Base-by-base conservation (phyloP, 1,139 yeast genomes). In the Wickerhamomyces sp. region DNA sequence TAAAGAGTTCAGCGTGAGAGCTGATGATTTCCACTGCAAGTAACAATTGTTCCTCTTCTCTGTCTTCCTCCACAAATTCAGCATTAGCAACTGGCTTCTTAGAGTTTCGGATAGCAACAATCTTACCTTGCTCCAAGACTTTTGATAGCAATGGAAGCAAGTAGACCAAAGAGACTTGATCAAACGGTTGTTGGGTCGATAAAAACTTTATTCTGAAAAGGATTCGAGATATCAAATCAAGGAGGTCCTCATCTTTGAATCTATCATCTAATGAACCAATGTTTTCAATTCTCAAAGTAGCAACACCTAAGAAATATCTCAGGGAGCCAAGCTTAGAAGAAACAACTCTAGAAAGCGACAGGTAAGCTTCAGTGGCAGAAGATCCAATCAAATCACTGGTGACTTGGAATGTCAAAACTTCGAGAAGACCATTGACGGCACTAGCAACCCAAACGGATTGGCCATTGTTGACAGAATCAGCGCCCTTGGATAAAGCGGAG, bases 41-140 rank as follows among this genome's bases (percentile, higher is more conserved):
- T 38, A 85, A 61, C 31, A 87, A 62, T 47, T 86, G 94, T 56
- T 89, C 97, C 56, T 89, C 97, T 51, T 83, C 85, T 19, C 83
- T 84, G 42, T 85, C 94, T 53, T 84, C 93, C 42, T 81, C 82
- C 23, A 68, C 75, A 62, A 74, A 84, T 55, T 74, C 96, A 28
- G 75, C 72, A 37, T 57, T 67, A 24, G 56, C 57, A 23, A 64
- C 71, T 32, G 77, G 78, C 21, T 66, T 64, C 31, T 64, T 66
- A 1, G 77, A 64, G 47, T 70, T 74, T 46, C 63, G 71, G 35
- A 71, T 50, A 1, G 83, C 72, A 29, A 70, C 72, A 3, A 55
- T 56, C 40, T 72, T 75, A 41, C 89, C 88, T 36, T 68, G 71
- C 37, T 76, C 75, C 43, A 83, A 61, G 7, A 79, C 80, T 41